Evolutionary conservation across 495 filamentous ascomycete species (phyloP), one percentile per base, ranked within the genome.

Genomic region (Pseudoneurospora amorphoporcata): DNA sequence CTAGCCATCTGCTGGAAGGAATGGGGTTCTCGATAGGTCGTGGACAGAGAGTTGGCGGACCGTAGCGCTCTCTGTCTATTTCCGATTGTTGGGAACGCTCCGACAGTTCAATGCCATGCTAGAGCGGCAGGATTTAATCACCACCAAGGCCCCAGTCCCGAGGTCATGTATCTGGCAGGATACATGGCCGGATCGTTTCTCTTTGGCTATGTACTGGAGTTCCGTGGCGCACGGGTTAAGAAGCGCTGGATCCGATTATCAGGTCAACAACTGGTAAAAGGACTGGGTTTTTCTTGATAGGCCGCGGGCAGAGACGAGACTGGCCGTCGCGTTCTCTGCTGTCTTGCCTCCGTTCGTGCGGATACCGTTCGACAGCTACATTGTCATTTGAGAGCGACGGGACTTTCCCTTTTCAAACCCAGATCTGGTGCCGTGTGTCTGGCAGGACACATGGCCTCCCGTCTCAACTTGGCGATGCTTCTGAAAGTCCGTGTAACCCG

Each of bases 1-100:
- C 61, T 69, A 45, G 53, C 53, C 71, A 68, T 40, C 71, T 39
- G 40, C 10, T 69, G 65, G 68, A 72, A 72, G 71, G 71, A 72
- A 65, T 69, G 40, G 65, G 71, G 65, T 68, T 72, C 61, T 69
- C 19, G 71, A 72, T 61, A 53, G 45, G 45, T 5, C 9, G 47
- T 53, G 47, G 43, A 10, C 1, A 19, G 43, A 47, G 43, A 47
- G n/a, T n/a, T n/a, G n/a, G n/a, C n/a, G n/a, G n/a, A n/a, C n/a
- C n/a, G n/a, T n/a, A n/a, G n/a, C n/a, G n/a, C n/a, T n/a, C n/a
- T n/a, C n/a, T 19, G n/a, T 53, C 45, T 23, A 53, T n/a, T 4
- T 53, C 45, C 45, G 5, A 16, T 7, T 32, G 23, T 61, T 61
- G 47, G 53, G 53, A 61, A 35, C 3, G 23, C 12, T 65, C 53